Conservation (phyloP, 2,329 filamentous ascomycete genomes). For the Phialophora verrucosa region DNA sequence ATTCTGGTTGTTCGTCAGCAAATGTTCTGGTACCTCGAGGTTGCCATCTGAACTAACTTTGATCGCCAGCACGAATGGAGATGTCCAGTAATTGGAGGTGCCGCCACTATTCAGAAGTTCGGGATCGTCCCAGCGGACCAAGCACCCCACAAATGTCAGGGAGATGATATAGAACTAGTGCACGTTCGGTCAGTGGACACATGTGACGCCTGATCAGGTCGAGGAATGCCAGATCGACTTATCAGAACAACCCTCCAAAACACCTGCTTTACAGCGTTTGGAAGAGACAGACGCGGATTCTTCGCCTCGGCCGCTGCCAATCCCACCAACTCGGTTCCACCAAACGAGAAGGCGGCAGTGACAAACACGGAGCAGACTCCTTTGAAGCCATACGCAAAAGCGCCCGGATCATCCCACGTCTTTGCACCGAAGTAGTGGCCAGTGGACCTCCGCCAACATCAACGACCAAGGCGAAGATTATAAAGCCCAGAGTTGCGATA, state of each 20-base stretch:
- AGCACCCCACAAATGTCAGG: conserved; percentile 72
- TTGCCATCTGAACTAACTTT: conserved; percentile 5
- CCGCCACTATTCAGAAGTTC: conserved; percentile 66
- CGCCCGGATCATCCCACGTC: conserved; percentile 79
- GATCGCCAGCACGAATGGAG: conserved; percentile 93
- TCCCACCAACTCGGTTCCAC: conserved; percentile 66
- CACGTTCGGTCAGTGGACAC: neutral
- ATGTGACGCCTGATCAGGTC: neutral
- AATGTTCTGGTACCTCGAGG: neutral
- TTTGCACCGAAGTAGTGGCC: conserved; percentile 73
- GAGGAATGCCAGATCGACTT: conserved; percentile 4
- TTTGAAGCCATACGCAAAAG: conserved; percentile 69
- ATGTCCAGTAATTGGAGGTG: conserved; percentile 71
- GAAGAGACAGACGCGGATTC: conserved; percentile 71
- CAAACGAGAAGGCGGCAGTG: conserved; percentile 66
- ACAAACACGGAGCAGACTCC: conserved; percentile 69
- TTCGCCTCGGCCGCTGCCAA: conserved; percentile 64
- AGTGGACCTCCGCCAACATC: conserved; percentile 77
- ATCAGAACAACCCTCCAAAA: conserved; percentile 86
- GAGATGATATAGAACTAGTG: conserved; percentile 78
- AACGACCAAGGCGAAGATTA: conserved; percentile 82
- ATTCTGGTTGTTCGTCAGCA: conserved; percentile 56
- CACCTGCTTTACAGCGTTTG: conserved; percentile 83
- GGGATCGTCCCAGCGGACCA: conserved; percentile 74
- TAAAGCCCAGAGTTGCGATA: conserved; percentile 78